These are phyloP conservation scores for Penicillium soppii DNA, from an alignment of 495 filamentous ascomycete species.

Conservation along the genomic window DNA sequence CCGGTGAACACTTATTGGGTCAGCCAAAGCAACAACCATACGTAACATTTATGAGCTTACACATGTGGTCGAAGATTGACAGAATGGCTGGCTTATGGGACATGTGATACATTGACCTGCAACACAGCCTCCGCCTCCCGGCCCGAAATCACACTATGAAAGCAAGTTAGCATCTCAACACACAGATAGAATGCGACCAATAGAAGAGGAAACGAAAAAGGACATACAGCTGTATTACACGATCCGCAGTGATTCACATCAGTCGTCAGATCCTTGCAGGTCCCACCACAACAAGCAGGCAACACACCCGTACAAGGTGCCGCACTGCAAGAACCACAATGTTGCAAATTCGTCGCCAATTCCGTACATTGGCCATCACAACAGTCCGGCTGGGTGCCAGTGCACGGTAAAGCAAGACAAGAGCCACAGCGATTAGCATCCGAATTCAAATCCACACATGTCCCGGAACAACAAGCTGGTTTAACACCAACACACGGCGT, in stretches of 20 bases:
- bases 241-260: conserved; percentile 13
- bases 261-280: conserved; percentile 10
- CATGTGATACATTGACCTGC: conserved; percentile 12
- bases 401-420: conserved; percentile 11
- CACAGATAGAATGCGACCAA: background rate
- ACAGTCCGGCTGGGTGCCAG: background rate
- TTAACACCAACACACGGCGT: conserved; percentile 1
- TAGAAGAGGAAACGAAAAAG: background rate
- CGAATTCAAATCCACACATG: conserved; percentile 12
- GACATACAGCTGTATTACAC: conserved; percentile 6
- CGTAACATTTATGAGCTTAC: conserved; percentile 7
- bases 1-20: conserved; percentile 13
- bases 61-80: conserved; percentile 14
- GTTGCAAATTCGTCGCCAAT: background rate
- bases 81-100: conserved; percentile 11
- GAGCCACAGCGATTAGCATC: conserved; percentile 13
- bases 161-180: background rate
- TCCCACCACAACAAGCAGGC: conserved; percentile 16
- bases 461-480: conserved; percentile 10
- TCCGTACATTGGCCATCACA: conserved; percentile 3
- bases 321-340: conserved; percentile 2
- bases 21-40: background rate
- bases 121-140: conserved; percentile 17
- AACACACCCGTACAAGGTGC: conserved; percentile 5
- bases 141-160: conserved; percentile 13